Conservation (phyloP, 2,329 filamentous ascomycete genomes). For the Dactylellina haptotyla region DNA sequence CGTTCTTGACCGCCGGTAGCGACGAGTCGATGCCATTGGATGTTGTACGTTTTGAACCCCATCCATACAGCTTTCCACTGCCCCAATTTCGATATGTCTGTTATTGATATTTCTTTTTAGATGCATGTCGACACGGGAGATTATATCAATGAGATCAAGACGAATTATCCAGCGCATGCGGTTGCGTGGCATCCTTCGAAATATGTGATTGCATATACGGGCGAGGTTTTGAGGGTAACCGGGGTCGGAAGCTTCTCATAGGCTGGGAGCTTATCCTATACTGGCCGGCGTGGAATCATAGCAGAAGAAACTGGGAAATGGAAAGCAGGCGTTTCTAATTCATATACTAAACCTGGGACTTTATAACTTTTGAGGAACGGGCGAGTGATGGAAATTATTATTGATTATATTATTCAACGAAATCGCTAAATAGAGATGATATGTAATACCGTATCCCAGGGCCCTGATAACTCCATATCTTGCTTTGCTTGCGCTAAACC, state of each 20-base stretch:
- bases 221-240: conserved; percentile 55
- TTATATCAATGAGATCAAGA: conserved; percentile 58
- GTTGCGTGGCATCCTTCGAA: conserved; percentile 59
- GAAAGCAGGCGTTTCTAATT: neutral
- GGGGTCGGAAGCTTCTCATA: conserved; percentile 46
- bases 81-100: neutral
- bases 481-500: neutral
- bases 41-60: conserved; percentile 55
- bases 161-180: conserved; percentile 58
- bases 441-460: too few relatives aligned
- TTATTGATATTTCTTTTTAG: conserved; percentile 43
- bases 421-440: too few relatives aligned
- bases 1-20: conserved; percentile 66
- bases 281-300: neutral
- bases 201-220: conserved; percentile 59
- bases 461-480: neutral
- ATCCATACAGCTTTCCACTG: neutral
- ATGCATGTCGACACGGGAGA: conserved; percentile 59
- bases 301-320: neutral
- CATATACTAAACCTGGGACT: too few relatives aligned
- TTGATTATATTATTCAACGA: too few relatives aligned
- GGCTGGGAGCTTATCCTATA: neutral
- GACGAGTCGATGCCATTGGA: conserved; percentile 62
- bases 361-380: too few relatives aligned
- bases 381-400: too few relatives aligned